Conservation (phyloP, 2,329 filamentous ascomycete genomes). For the Aspergillus tamarii region DNA sequence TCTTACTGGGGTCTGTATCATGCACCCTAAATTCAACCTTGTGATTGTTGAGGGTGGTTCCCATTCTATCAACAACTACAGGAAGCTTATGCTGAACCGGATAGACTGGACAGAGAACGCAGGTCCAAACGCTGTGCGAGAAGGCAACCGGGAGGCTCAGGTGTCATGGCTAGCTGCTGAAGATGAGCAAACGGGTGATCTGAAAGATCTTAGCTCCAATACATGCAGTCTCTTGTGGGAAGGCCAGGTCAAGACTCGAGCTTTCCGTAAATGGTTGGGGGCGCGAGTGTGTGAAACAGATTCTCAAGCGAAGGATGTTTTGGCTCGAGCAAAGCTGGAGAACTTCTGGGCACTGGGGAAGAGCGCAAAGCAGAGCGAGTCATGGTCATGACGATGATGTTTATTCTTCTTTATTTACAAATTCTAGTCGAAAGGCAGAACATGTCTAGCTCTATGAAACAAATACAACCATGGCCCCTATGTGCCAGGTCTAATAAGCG, state of each 20-base stretch:
- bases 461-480: not conserved
- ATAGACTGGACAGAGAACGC: slow-evolving; percentile 94
- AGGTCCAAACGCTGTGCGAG: slow-evolving; percentile 61
- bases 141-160: slow-evolving; percentile 64
- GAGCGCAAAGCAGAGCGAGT: slow-evolving; percentile 52
- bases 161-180: slow-evolving; percentile 77
- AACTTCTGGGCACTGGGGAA: slow-evolving; percentile 94
- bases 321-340: slow-evolving; percentile 84
- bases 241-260: slow-evolving; percentile 78
- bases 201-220: slow-evolving; percentile 82
- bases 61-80: slow-evolving; percentile 81
- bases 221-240: slow-evolving; percentile 86
- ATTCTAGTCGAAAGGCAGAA: not conserved
- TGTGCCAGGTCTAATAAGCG: slow-evolving; percentile 8
- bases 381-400: slow-evolving; percentile 22
- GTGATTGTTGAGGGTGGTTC: slow-evolving; percentile 90
- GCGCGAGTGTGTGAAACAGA: slow-evolving; percentile 89
- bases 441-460: not conserved
- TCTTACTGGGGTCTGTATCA: slow-evolving; percentile 86
- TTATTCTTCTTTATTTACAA: not conserved
- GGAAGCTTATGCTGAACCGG: slow-evolving; percentile 89
- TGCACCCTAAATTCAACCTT: slow-evolving; percentile 86
- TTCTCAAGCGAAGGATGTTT: slow-evolving; percentile 77
- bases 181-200: slow-evolving; percentile 69
- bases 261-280: slow-evolving; percentile 85